Conservation (phyloP, 805 yeast species). For the Teunomyces aglyptinius region DNA sequence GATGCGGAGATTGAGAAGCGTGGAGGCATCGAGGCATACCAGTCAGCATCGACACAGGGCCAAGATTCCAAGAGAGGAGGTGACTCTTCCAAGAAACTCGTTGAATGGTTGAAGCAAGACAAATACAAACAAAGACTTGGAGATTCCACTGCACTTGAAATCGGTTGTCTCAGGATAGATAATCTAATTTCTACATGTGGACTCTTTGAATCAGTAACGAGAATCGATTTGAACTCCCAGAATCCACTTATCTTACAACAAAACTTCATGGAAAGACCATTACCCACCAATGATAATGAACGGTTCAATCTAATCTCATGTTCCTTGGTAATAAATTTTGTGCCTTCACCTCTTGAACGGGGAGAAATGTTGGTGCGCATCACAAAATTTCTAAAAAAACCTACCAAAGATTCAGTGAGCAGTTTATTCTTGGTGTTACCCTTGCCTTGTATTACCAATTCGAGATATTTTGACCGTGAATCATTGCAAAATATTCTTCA, state of each 20-base stretch:
- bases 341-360: slow-evolving; percentile 64
- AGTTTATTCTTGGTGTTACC: slow-evolving; percentile 80
- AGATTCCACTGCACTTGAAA: slow-evolving; percentile 57
- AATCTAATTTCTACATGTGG: slow-evolving; percentile 65
- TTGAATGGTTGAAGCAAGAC: slow-evolving; percentile 62
- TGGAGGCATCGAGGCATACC: slow-evolving; percentile 82
- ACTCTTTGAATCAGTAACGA: slow-evolving; percentile 48
- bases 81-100: slow-evolving; percentile 79
- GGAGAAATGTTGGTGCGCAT: slow-evolving; percentile 76
- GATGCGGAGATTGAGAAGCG: slow-evolving; percentile 58
- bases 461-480: slow-evolving; percentile 65
- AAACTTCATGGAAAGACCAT: slow-evolving; percentile 78
- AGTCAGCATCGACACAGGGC: slow-evolving; percentile 81
- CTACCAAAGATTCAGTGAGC: slow-evolving; percentile 24
- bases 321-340: slow-evolving; percentile 85
- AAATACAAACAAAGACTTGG: slow-evolving; percentile 5
- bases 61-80: slow-evolving; percentile 81
- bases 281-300: slow-evolving; percentile 47
- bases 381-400: slow-evolving; percentile 49
- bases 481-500: slow-evolving; percentile 46
- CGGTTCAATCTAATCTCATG: slow-evolving; percentile 71
- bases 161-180: slow-evolving; percentile 72
- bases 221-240: slow-evolving; percentile 82
- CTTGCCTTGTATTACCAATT: slow-evolving; percentile 78
- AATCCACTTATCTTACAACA: slow-evolving; percentile 69